These are phyloP conservation scores for Colletotrichum camelliae DNA, from an alignment of 2,329 filamentous ascomycete genomes.

Conservation along the genomic window DNA sequence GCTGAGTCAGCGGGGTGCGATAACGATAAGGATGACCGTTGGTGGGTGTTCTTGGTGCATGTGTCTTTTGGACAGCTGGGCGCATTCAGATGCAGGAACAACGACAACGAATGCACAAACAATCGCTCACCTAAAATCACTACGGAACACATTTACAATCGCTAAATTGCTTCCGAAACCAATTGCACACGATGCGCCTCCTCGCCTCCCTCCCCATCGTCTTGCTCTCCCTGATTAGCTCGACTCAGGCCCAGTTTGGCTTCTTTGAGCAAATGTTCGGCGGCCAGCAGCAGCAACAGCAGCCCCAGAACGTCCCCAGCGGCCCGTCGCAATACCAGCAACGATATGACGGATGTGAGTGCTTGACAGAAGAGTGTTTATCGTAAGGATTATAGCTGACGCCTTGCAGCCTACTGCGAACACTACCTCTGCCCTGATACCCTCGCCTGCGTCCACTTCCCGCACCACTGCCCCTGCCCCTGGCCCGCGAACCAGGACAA, in stretches of 20 bases:
- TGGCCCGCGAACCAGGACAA: slow-evolving; percentile 81
- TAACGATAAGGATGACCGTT: slow-evolving; percentile 15
- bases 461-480: slow-evolving; percentile 94
- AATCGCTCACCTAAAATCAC: not conserved
- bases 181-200: slow-evolving; percentile 35
- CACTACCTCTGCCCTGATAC: slow-evolving; percentile 96
- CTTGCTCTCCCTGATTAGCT: slow-evolving; percentile 64
- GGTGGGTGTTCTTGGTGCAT: not conserved
- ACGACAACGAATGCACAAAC: not conserved
- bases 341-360: slow-evolving; percentile 70
- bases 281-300: slow-evolving; percentile 56
- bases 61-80: slow-evolving; percentile 19
- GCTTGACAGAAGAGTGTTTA: not conserved
- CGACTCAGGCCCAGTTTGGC: slow-evolving; percentile 81
- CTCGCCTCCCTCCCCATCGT: slow-evolving; percentile 38
- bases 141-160: not conserved
- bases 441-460: slow-evolving; percentile 92
- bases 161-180: slow-evolving; percentile 20
- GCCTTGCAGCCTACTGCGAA: slow-evolving; percentile 74
- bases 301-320: slow-evolving; percentile 75
- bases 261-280: slow-evolving; percentile 99
- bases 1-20: slow-evolving; percentile 19
- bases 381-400: not conserved
- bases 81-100: not conserved
- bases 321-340: slow-evolving; percentile 82